These are phyloP conservation scores for Metschnikowia similis DNA, from an alignment of 805 yeast species.

Conservation along the genomic window DNA sequence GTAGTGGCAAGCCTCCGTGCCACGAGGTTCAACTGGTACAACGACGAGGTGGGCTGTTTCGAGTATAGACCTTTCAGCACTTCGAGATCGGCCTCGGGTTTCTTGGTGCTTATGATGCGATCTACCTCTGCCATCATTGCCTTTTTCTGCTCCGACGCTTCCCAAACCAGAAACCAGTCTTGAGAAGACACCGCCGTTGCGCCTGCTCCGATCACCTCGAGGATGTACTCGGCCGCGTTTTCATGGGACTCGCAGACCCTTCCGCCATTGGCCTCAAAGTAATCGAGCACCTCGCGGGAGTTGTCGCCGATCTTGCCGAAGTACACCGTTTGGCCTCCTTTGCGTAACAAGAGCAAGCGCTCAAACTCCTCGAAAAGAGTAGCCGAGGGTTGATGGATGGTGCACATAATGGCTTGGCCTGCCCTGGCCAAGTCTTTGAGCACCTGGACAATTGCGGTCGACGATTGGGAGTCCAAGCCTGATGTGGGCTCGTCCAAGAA, in stretches of 20 bases:
- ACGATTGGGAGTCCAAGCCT: conserved; percentile 36
- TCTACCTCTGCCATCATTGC: conserved; percentile 61
- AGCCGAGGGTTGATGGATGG: conserved; percentile 51
- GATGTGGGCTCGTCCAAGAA: conserved; percentile 45
- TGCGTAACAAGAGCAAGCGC: conserved; percentile 49
- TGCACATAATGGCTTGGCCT: conserved; percentile 54
- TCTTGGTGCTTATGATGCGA: conserved; percentile 1
- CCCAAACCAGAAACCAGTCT: conserved; percentile 11
- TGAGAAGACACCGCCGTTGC: conserved; percentile 7
- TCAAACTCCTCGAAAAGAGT: conserved; percentile 48
- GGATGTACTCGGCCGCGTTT: conserved; percentile 14
- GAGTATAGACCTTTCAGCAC: not conserved
- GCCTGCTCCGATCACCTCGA: conserved; percentile 13
- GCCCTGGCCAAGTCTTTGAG: conserved; percentile 45
- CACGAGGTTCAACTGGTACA: not conserved
- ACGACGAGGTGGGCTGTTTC: not conserved
- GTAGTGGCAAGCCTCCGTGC: not conserved
- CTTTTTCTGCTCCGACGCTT: conserved; percentile 21
- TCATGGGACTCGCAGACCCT: conserved; percentile 4
- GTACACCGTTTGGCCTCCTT: conserved; percentile 14
- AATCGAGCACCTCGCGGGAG: conserved; percentile 6
- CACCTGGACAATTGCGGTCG: conserved; percentile 53
- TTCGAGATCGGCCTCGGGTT: not conserved
- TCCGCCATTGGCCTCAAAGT: conserved; percentile 11
- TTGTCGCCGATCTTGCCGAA: conserved; percentile 12